Evolutionary conservation across 371 early-diverging fungal species (phyloP).

Genomic region (Funneliformis caledonium): DNA sequence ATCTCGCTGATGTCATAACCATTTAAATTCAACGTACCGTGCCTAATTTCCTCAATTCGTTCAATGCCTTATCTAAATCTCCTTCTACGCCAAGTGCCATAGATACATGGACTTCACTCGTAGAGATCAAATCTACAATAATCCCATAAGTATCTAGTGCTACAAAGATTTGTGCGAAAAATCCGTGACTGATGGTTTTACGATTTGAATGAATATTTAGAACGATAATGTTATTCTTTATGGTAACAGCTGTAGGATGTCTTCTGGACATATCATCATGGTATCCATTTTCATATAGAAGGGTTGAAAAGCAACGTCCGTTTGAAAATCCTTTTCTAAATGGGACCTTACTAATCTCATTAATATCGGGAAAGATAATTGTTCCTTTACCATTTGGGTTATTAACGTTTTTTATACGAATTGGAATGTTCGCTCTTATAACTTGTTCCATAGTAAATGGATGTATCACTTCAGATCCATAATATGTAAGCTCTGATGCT

Average conservation of each 20-base stretch:
- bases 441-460: conserved; percentile 99
- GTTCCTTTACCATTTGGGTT: conserved; percentile 92
- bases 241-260: conserved; percentile 95
- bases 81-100: conserved; percentile 85
- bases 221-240: conserved; percentile 92
- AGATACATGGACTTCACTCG: conserved; percentile 94
- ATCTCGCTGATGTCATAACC: neutral
- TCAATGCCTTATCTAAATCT: conserved; percentile 70
- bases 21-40: conserved; percentile 50
- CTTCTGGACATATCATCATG: conserved; percentile 71
- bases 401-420: conserved; percentile 97
- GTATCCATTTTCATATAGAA: conserved; percentile 76
- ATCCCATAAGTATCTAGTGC: conserved; percentile 88
- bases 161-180: conserved; percentile 92
- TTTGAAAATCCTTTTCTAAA: conserved; percentile 55
- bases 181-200: conserved; percentile 93
- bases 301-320: conserved; percentile 67
- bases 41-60: conserved; percentile 73
- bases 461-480: conserved; percentile 97
- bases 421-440: conserved; percentile 92
- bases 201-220: conserved; percentile 95
- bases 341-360: conserved; percentile 26
- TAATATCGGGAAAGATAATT: conserved; percentile 81
- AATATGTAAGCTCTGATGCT: conserved; percentile 98
- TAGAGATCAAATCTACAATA: conserved; percentile 94